A percentile compares a stretch with the other conserved stretches of the same genome.
phyloP scores from a whole-genome alignment of 2,329 filamentous ascomycete species.

The Ascochyta koolunga region DNA sequence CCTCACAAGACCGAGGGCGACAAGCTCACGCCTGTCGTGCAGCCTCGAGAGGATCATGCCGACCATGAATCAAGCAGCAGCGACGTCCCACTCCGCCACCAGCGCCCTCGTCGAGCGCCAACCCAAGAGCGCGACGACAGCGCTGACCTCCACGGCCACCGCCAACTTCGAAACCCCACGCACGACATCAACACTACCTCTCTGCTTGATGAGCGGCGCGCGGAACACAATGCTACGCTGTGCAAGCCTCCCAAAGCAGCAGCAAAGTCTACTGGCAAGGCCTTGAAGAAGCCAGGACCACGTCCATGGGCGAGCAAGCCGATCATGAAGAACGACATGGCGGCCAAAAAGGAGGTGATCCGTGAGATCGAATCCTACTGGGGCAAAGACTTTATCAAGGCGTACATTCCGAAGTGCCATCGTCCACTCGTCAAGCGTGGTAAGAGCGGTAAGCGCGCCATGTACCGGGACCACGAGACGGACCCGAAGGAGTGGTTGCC shows the following conservation, averaged over 20 bases:
- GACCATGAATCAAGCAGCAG: constrained; percentile 14
- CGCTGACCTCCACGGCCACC: neutral
- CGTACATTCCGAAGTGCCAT: constrained; percentile 39
- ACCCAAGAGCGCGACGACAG: neutral
- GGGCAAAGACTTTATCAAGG: constrained; percentile 36
- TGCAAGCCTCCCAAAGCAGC: constrained; percentile 5
- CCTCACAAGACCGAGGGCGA: neutral
- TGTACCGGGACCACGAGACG: constrained; percentile 29
- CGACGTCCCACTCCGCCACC: constrained; percentile 11
- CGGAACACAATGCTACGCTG: neutral
- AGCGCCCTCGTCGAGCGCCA: neutral
- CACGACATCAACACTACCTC: neutral
- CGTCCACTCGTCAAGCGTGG: constrained; percentile 34
- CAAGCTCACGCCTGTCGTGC: neutral
- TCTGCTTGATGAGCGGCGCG: neutral
- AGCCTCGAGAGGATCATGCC: neutral
- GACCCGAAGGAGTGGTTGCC: constrained; percentile 41
- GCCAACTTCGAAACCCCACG: neutral
- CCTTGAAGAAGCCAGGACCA: constrained; percentile 27
- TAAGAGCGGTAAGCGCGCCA: constrained; percentile 22
- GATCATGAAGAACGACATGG: constrained; percentile 35
- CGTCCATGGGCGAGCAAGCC: constrained; percentile 23
- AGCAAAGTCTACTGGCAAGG: constrained; percentile 3
- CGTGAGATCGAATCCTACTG: constrained; percentile 35
- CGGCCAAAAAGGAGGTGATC: constrained; percentile 32